A percentile compares a stretch with the other conserved stretches of the same genome.
These are phyloP conservation scores for Mycosphaerella sp. DNA, from an alignment of 2,329 filamentous ascomycete genomes.

Conservation along the genomic window DNA sequence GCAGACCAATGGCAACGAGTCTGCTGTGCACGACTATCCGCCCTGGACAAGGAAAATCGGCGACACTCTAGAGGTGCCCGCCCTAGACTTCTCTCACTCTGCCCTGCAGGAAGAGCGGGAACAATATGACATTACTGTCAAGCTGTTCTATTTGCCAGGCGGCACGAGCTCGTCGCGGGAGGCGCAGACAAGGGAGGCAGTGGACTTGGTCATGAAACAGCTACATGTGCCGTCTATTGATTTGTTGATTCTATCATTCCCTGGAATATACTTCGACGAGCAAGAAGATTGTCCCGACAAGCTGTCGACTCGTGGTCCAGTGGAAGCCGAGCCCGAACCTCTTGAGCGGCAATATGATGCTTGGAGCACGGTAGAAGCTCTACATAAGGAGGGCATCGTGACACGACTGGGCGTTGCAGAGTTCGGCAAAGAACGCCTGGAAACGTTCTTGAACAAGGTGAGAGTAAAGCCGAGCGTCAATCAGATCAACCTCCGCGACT, in stretches of 20 bases:
- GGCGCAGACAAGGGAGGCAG: constrained; percentile 67
- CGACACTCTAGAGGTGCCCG: constrained; percentile 52
- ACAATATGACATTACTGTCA: constrained; percentile 91
- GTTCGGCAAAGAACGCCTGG: constrained; percentile 78
- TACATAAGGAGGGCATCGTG: constrained; percentile 66
- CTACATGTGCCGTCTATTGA: constrained; percentile 71
- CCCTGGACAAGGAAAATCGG: constrained; percentile 70
- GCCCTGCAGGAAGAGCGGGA: constrained; percentile 72
- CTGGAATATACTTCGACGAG: constrained; percentile 87
- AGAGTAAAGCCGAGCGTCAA: constrained; percentile 72
- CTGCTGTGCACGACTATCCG: constrained; percentile 34
- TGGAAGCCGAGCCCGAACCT: constrained; percentile 49
- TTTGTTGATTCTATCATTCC: constrained; percentile 87
- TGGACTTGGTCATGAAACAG: constrained; percentile 73
- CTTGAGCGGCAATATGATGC: constrained; percentile 61
- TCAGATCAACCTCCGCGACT: constrained; percentile 94
- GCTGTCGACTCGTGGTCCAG: constrained; percentile 34
- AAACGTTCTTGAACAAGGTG: constrained; percentile 67
- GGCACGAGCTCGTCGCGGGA: constrained; percentile 44
- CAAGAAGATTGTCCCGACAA: constrained; percentile 71
- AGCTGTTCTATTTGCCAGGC: constrained; percentile 83
- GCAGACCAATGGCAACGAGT: constrained; percentile 14
- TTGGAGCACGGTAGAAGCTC: constrained; percentile 61
- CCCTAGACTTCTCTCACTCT: constrained; percentile 63
- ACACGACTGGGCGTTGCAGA: constrained; percentile 78